Percentiles rank a stretch among this genome's conserved stretches.
Evolutionary conservation across 2,329 filamentous ascomycete species (phyloP).

Genomic region (Fonsecaea monophora): DNA sequence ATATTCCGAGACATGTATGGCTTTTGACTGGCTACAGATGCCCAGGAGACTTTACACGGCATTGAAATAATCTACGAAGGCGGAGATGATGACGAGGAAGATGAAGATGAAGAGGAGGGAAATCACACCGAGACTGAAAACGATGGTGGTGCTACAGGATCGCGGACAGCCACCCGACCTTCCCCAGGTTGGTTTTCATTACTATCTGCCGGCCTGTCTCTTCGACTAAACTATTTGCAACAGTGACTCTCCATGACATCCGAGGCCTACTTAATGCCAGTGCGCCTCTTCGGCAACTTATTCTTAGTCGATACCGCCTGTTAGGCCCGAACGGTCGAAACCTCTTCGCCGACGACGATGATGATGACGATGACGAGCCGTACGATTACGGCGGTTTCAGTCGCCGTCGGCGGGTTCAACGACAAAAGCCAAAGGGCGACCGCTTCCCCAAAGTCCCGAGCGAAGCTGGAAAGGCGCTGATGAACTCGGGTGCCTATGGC

Average conservation of each 20-base stretch:
- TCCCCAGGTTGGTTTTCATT: slow-evolving; percentile 23
- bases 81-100: slow-evolving; percentile 64
- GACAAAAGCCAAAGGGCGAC: slow-evolving; percentile 53
- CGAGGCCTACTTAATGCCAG: slow-evolving; percentile 30
- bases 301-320: slow-evolving; percentile 44
- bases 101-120: slow-evolving; percentile 74
- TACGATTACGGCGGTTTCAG: slow-evolving; percentile 43
- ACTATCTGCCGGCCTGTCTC: background rate
- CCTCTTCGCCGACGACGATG: slow-evolving; percentile 45
- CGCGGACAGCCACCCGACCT: slow-evolving; percentile 33
- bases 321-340: slow-evolving; percentile 45
- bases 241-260: slow-evolving; percentile 35
- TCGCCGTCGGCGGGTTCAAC: slow-evolving; percentile 56
- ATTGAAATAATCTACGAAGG: slow-evolving; percentile 43
- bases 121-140: slow-evolving; percentile 49
- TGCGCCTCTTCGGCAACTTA: slow-evolving; percentile 59
- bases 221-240: slow-evolving; percentile 3
- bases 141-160: slow-evolving; percentile 9
- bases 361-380: slow-evolving; percentile 44
- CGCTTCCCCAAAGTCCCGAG: slow-evolving; percentile 85
- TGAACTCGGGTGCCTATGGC: slow-evolving; percentile 84
- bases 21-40: slow-evolving; percentile 31
- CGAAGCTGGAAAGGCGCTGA: slow-evolving; percentile 75
- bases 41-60: slow-evolving; percentile 34
- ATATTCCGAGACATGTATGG: background rate